Conservation (phyloP, 2,329 filamentous ascomycete genomes). For the Apiospora pterosperma region DNA sequence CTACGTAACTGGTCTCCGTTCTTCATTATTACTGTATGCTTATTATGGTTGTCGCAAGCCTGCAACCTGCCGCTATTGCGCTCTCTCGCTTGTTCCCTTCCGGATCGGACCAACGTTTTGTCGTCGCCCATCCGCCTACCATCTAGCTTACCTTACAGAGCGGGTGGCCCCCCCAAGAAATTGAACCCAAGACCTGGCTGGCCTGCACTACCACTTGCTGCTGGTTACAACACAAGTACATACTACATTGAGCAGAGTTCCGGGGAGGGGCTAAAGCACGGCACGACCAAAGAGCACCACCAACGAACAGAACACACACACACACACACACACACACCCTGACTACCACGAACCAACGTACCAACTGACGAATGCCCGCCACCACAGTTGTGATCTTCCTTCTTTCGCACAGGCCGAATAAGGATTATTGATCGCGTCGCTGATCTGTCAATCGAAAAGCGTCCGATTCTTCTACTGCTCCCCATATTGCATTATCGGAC, state of each 20-base stretch:
- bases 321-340: not conserved
- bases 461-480: not conserved
- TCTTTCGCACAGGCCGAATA: not conserved
- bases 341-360: not conserved
- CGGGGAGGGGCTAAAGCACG: slow-evolving; percentile 5
- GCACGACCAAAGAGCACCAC: slow-evolving; percentile 1
- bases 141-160: not conserved
- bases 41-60: not conserved
- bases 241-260: not conserved
- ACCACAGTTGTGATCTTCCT: not conserved
- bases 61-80: not conserved
- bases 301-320: slow-evolving; percentile 4
- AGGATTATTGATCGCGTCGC: slow-evolving; percentile 4
- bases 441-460: not conserved
- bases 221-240: not conserved
- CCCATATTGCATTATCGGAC: not conserved
- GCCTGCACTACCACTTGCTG: not conserved
- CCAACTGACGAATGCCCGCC: not conserved
- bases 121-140: not conserved
- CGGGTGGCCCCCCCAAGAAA: not conserved
- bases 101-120: slow-evolving; percentile 1
- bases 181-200: not conserved
- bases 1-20: not conserved
- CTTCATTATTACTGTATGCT: not conserved
- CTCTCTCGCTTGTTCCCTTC: not conserved